These are phyloP conservation scores for Brassica rapa DNA, from an alignment of 345 rosid genomes.

Conservation along the genomic window DNA sequence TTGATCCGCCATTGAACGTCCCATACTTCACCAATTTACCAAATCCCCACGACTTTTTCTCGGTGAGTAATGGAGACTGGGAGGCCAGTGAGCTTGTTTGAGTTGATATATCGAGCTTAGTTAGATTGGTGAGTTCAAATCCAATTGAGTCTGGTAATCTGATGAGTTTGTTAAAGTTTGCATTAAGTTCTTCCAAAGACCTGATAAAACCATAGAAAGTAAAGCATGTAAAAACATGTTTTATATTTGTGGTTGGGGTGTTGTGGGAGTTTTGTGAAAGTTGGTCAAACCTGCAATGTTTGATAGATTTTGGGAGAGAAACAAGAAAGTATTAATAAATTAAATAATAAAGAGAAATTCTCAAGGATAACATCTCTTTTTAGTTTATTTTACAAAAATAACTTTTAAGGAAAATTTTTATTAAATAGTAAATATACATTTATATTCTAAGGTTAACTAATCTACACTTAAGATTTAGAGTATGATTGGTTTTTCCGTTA, in stretches of 20 bases:
- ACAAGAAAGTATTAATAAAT: conserved; percentile 45
- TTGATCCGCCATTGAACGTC: conserved; percentile 50
- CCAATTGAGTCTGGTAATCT: conserved; percentile 72
- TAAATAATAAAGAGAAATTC: too few relatives aligned
- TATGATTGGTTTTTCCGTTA: too few relatives aligned
- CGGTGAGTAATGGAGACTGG: conserved; percentile 66
- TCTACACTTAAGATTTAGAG: too few relatives aligned
- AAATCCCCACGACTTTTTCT: conserved; percentile 69
- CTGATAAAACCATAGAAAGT: conserved; percentile 38
- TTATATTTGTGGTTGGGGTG: conserved; percentile 2
- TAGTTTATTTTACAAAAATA: too few relatives aligned
- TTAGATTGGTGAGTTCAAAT: conserved; percentile 61
- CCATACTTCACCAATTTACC: conserved; percentile 64
- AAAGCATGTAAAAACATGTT: not conserved
- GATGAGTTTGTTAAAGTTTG: conserved; percentile 82
- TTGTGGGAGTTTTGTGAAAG: conserved; percentile 10
- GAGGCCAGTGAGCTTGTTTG: conserved; percentile 66
- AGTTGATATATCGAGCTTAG: conserved; percentile 64
- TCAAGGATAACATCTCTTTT: too few relatives aligned
- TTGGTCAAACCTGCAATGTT: conserved; percentile 71
- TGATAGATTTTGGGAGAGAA: conserved; percentile 63
- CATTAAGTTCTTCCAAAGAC: conserved; percentile 75
- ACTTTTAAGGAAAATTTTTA: too few relatives aligned
- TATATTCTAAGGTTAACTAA: too few relatives aligned
- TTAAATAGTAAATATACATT: too few relatives aligned